phyloP scores from a whole-genome alignment of 73 alveolate genomes.

The Urostyla sp. region DNA sequence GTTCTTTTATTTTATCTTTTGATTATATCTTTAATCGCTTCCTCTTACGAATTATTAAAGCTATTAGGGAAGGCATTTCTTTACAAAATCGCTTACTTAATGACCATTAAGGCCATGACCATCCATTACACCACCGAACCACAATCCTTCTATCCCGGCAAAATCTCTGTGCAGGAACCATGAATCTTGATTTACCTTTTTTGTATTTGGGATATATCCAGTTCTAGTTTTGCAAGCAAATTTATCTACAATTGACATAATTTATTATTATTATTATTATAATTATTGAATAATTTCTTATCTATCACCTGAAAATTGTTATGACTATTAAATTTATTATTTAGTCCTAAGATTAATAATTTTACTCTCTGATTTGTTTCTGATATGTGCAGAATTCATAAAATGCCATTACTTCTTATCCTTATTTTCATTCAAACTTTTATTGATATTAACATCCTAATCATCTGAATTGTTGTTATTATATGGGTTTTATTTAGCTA shows the following conservation, averaged over 20 bases:
- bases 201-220: slow-evolving; percentile 61
- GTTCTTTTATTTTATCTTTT: slow-evolving; percentile 10
- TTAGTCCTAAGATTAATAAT: background rate
- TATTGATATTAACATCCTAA: background rate
- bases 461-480: background rate
- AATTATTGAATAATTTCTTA: background rate
- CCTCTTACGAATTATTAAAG: slow-evolving; percentile 1
- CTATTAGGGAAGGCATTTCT: slow-evolving; percentile 74
- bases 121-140: slow-evolving; percentile 94
- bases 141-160: slow-evolving; percentile 68
- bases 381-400: slow-evolving; percentile 28
- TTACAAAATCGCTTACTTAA: slow-evolving; percentile 87
- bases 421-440: slow-evolving; percentile 25
- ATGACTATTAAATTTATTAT: background rate
- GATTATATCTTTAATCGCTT: background rate
- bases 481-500: background rate
- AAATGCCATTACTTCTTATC: slow-evolving; percentile 12
- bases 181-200: slow-evolving; percentile 66
- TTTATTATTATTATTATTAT: background rate
- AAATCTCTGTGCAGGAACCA: slow-evolving; percentile 39
- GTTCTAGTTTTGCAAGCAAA: slow-evolving; percentile 62
- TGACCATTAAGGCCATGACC: slow-evolving; percentile 99
- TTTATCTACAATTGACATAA: slow-evolving; percentile 35
- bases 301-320: background rate
- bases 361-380: slow-evolving; percentile 30